Percentiles rank a stretch among this genome's conserved stretches.
Evolutionary conservation across 148 eudicot genomes (phyloP).

Genomic region (Selenicereus undatus): DNA sequence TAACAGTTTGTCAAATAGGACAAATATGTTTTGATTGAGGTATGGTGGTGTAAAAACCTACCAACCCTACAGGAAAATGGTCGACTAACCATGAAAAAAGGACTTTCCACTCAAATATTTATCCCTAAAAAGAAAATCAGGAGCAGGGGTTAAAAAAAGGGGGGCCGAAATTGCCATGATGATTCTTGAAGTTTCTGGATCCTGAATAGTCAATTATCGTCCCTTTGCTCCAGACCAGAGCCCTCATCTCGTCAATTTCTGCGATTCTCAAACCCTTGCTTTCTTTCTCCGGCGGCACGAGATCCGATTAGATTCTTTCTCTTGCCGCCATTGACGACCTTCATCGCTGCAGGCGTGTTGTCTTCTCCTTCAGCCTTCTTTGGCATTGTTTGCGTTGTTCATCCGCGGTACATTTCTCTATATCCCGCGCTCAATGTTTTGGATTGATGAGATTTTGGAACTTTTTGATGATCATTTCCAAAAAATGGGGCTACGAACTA

Average conservation of each 20-base stretch:
- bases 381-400: not conserved
- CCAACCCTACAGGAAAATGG: not conserved
- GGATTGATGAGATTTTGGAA: not conserved
- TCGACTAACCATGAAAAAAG: not conserved
- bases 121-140: not conserved
- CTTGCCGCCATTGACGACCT: constrained; percentile 1
- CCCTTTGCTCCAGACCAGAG: not conserved
- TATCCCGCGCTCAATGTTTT: not conserved
- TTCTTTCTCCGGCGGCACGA: not conserved
- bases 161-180: constrained; percentile 1
- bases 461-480: not conserved
- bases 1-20: too few species aligned
- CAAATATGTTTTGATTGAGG: too few species aligned
- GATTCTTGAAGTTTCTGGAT: constrained; percentile 5
- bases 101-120: not conserved
- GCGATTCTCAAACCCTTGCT: not conserved
- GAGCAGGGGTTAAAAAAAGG: not conserved
- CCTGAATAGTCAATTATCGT: constrained; percentile 4
- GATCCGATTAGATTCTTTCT: not conserved
- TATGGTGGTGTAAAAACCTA: too few species aligned
- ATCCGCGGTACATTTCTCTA: not conserved
- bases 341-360: not conserved
- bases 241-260: not conserved
- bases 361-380: not conserved
- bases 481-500: not conserved